A percentile compares a stretch with the other conserved stretches of the same genome.
Evolutionary conservation across 2,329 filamentous ascomycete genomes (phyloP).

Genomic region (Colletotrichum sp.): DNA sequence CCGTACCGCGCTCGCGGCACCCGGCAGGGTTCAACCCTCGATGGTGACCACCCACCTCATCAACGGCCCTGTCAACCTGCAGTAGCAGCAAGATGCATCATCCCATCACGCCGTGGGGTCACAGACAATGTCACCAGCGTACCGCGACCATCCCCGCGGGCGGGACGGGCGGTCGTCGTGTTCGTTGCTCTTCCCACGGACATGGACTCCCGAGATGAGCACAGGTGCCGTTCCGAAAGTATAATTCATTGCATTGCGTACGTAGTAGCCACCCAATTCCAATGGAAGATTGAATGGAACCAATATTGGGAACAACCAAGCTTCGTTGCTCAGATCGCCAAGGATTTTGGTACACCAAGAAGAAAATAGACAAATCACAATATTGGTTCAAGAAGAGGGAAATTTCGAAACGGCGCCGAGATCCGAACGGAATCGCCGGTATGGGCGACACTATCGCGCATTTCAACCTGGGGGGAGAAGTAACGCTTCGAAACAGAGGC

Average conservation of each 20-base stretch:
- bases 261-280: neutral
- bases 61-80: neutral
- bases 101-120: neutral
- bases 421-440: neutral
- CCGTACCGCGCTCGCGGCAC: neutral
- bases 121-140: neutral
- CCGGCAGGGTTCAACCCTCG: neutral
- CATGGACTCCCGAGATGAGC: neutral
- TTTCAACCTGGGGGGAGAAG: neutral
- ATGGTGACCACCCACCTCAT: neutral
- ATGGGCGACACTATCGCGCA: neutral
- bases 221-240: neutral
- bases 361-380: neutral
- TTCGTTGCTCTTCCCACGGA: neutral
- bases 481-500: slow-evolving; percentile 1
- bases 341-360: neutral
- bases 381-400: neutral
- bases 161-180: neutral
- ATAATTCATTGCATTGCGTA: neutral
- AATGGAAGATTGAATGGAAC: neutral
- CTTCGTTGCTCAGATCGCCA: neutral
- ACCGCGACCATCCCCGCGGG: neutral
- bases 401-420: neutral
- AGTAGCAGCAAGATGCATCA: neutral
- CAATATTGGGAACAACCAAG: neutral